These are phyloP conservation scores for Curvularia eragrostidis DNA, from an alignment of 2,329 filamentous ascomycete genomes.

Conservation along the genomic window DNA sequence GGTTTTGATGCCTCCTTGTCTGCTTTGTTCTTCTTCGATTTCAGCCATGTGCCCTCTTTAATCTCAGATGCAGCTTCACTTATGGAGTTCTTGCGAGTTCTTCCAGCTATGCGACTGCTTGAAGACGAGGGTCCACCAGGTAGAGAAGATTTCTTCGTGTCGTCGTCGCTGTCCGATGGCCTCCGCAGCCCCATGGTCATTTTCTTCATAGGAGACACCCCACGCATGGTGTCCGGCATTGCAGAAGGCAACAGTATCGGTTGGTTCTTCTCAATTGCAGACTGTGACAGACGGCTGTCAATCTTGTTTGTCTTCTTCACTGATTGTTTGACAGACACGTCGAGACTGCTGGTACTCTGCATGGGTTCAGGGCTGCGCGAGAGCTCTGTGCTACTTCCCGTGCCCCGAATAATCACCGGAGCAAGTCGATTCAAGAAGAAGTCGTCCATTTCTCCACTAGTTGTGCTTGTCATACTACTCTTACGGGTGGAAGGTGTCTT, in stretches of 20 bases:
- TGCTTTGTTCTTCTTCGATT: constrained; percentile 38
- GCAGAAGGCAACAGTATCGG: constrained; percentile 48
- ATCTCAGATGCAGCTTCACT: constrained; percentile 33
- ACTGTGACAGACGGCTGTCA: constrained; percentile 26
- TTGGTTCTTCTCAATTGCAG: constrained; percentile 25
- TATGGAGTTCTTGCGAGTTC: constrained; percentile 36
- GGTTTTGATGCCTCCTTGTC: constrained; percentile 48
- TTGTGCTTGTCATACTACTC: constrained; percentile 53
- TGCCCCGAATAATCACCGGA: constrained; percentile 55
- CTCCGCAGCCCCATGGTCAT: constrained; percentile 33
- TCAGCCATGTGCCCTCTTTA: constrained; percentile 51
- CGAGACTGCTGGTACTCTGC: constrained; percentile 46
- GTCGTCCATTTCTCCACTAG: constrained; percentile 53
- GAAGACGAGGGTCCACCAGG: constrained; percentile 30
- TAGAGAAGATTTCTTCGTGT: constrained; percentile 43
- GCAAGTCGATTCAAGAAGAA: constrained; percentile 55
- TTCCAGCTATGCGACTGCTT: constrained; percentile 23
- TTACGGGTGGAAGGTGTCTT: constrained; percentile 50
- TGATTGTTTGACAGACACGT: constrained; percentile 28
- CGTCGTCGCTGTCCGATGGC: constrained; percentile 49
- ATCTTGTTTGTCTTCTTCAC: constrained; percentile 29
- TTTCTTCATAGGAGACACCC: constrained; percentile 42
- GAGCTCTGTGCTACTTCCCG: constrained; percentile 49
- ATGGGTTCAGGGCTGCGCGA: constrained; percentile 47
- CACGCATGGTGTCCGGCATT: constrained; percentile 46